Evolutionary conservation across 768 basidiomycete genomes (phyloP), one percentile per base, ranked within the genome.

Genomic region (Suillus hirtellus): DNA sequence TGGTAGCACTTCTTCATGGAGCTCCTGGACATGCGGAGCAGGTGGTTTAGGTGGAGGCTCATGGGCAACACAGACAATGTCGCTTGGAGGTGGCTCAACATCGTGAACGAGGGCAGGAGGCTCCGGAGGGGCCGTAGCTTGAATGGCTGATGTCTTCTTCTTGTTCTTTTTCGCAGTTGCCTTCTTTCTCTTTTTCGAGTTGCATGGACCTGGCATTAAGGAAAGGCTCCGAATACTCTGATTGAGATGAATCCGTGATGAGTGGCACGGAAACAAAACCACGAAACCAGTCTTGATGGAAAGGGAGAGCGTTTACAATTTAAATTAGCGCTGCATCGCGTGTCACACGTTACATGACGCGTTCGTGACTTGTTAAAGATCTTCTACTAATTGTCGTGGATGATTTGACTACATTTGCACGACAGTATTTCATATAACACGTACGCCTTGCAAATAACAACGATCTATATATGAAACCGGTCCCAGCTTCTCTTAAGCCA

Each of bases 131-230:
- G 40, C 21, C 42, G 46, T 24, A 38, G 56, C 44, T n/a, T 8
- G n/a, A 10, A 34, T 46, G 1, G 59, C n/a, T 5, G 47, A 61
- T 44, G 31, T 56, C 9, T 60, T 64, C 61, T 72, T 72, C 60
- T 73, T 78, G 59, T 77, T 76, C 65, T 78, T 78, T 66, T 75
- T 75, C 34, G 46, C 7, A 7, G 63, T 67, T 50, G 68, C 66
- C 64, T 79, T 81, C 63, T 76, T 79, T 71, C 78, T 82, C 68
- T 78, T 82, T 70, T 77, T 83, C 56, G 69, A 68, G 71, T 88
- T 89, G 62, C 81, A 80, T 60, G 88, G 87, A 27, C 87, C 86
- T 17, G 87, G 87, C 88, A 89, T 89, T 27, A 65, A 43, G 42
- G 10, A 14, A 42, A n/a, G 8, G 17, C 40, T 43, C 27, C 12